Evolutionary conservation across 108 stramenopile genomes (phyloP).

Genomic region (Mediolabrus comicus): DNA sequence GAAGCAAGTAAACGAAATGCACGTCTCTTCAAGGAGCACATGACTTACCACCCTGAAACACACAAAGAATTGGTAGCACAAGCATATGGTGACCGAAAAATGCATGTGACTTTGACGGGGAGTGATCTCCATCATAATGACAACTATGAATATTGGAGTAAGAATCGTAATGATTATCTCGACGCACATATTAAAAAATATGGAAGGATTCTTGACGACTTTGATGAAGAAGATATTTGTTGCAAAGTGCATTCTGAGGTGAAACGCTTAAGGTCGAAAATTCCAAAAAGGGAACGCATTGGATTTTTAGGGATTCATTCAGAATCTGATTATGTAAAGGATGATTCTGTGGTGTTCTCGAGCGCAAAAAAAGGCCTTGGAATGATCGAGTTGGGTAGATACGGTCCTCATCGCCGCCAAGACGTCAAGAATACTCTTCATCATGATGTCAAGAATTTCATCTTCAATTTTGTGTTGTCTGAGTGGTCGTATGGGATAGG

Average conservation of each 20-base stretch:
- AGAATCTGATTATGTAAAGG: slow-evolving; percentile 29
- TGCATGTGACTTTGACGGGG: slow-evolving; percentile 47
- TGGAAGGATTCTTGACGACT: neutral
- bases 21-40: slow-evolving; percentile 3
- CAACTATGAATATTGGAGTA: slow-evolving; percentile 37
- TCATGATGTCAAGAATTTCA: slow-evolving; percentile 58
- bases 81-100: slow-evolving; percentile 19
- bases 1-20: slow-evolving; percentile 7
- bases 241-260: slow-evolving; percentile 21
- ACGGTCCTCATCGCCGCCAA: slow-evolving; percentile 50
- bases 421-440: slow-evolving; percentile 59
- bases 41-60: neutral
- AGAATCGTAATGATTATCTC: slow-evolving; percentile 10
- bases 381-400: slow-evolving; percentile 61
- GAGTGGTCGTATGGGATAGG: slow-evolving; percentile 30
- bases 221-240: slow-evolving; percentile 20
- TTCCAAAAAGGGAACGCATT: slow-evolving; percentile 19
- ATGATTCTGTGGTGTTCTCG: slow-evolving; percentile 17
- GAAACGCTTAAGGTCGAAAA: slow-evolving; percentile 4
- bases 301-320: slow-evolving; percentile 32
- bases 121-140: slow-evolving; percentile 45
- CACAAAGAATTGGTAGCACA: slow-evolving; percentile 22
- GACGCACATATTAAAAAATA: neutral
- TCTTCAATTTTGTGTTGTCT: slow-evolving; percentile 43
- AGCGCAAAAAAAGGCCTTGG: slow-evolving; percentile 25